Evolutionary conservation across 176 grass and related monocot genomes (phyloP), one percentile per base, ranked within the genome.

Genomic region (Zoysia japonica): DNA sequence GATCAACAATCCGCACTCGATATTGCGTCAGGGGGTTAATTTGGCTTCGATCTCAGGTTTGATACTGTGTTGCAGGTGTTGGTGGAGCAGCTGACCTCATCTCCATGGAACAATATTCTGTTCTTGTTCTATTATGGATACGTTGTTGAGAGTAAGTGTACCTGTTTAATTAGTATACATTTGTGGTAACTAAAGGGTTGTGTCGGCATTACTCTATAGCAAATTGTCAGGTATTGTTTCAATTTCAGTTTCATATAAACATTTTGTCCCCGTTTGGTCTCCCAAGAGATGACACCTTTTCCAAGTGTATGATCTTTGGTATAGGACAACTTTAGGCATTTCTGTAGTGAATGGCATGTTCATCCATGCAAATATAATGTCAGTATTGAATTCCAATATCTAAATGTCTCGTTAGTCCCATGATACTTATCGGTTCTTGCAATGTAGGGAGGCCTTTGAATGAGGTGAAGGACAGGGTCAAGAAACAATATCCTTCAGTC

Each of bases 61-160:
- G n/a, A 12, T 77, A 75, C 66, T 70, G 59, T 64, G 55, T 76
- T 80, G 75, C 89, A 97, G 95, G 92, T 97, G 47, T 72, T 97
- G 38, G 13, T 94, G 67, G 95, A 94, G 83, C 92, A 94, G 77
- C 39, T 94, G 64, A 92, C 89, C 6, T 84, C 79, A 60, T 97
- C 95, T 85, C 92, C 94, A 4, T 92, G 85, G 87, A 94, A 90
- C 81, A 83, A 94, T 59, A 49, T 97, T 47, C 66, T 97, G n/a
- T 97, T 97, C 70, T 80, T 97, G 83, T 76, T 89, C 48, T 97
- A 97, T 65, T 94, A 92, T 72, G 95, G 89, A 83, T 92, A 90
- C 53, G 77, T 94, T 78, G 91, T 94, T 75, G 95, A 97, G 75
- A 87, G 92, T 94, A 94, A 94, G 91, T 74, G 45, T 38, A 75